phyloP scores from a whole-genome alignment of 192 early-diverging fungal species.

The Anaeromyces robustus region DNA sequence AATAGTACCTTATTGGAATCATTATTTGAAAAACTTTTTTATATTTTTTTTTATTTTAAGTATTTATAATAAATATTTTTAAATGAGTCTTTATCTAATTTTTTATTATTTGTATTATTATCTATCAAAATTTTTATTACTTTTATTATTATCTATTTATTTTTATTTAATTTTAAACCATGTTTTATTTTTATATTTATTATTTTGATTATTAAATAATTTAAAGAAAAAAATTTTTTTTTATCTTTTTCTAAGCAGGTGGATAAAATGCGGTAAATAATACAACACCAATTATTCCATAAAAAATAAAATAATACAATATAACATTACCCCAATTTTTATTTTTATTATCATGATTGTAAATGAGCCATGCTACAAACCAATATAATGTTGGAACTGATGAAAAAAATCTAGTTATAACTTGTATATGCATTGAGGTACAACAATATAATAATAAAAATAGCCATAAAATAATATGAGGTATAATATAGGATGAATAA shows the following conservation, averaged over 20 bases:
- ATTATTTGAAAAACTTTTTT: too few relatives aligned
- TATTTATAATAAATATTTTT: too few relatives aligned
- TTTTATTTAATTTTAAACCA: too few relatives aligned
- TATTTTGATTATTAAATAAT: too few relatives aligned
- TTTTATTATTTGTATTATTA: too few relatives aligned
- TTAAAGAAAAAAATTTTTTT: too few relatives aligned
- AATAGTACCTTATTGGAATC: too few relatives aligned
- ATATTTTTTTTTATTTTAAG: too few relatives aligned
- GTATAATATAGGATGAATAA: slow-evolving; percentile 17
- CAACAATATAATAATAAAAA: slow-evolving; percentile 38
- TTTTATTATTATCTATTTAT: too few relatives aligned
- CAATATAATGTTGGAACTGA: slow-evolving; percentile 65
- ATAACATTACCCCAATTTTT: slow-evolving; percentile 12
- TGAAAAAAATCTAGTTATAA: slow-evolving; percentile 74
- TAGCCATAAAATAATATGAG: slow-evolving; percentile 55
- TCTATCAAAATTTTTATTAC: too few relatives aligned
- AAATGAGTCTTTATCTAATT: too few relatives aligned
- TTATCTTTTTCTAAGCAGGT: slow-evolving; percentile 43
- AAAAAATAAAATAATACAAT: slow-evolving; percentile 54
- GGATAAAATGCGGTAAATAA: slow-evolving; percentile 79
- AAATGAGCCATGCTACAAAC: slow-evolving; percentile 46
- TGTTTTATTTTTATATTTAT: too few relatives aligned
- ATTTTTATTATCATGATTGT: slow-evolving; percentile 2
- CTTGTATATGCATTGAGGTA: slow-evolving; percentile 78
- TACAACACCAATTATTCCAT: slow-evolving; percentile 56